Percentiles rank a stretch among this genome's conserved stretches.
Evolutionary conservation across 768 basidiomycete species (phyloP).

Genomic region (Suillus ampliporus): DNA sequence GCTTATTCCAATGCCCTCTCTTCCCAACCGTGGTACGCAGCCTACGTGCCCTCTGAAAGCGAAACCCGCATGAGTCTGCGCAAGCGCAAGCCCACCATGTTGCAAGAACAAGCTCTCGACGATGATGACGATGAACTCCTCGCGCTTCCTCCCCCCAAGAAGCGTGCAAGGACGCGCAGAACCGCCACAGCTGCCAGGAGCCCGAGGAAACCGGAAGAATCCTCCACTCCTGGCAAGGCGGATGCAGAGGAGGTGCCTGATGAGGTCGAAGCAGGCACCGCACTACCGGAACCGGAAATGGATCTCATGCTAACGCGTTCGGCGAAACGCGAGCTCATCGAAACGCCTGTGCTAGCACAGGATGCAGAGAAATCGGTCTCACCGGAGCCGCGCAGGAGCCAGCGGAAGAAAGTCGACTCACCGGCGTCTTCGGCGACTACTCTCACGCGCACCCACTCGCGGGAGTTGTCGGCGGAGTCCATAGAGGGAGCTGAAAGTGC

Average conservation of each 20-base stretch:
- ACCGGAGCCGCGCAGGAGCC: conserved; percentile 30
- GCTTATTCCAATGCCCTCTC: conserved; percentile 34
- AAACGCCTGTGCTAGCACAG: conserved; percentile 18
- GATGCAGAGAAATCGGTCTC: conserved; percentile 20
- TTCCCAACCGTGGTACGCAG: conserved; percentile 33
- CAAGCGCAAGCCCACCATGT: conserved; percentile 35
- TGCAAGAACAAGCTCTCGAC: conserved; percentile 22
- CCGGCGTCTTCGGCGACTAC: conserved; percentile 36
- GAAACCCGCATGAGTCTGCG: conserved; percentile 40
- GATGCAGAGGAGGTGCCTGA: conserved; percentile 10
- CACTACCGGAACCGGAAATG: conserved; percentile 14
- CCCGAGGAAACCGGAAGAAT: conserved; percentile 11
- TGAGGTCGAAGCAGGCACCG: not conserved
- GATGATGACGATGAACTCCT: conserved; percentile 40
- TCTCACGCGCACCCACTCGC: conserved; percentile 34
- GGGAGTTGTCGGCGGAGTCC: conserved; percentile 32
- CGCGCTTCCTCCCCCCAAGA: conserved; percentile 34
- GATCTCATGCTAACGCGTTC: conserved; percentile 11
- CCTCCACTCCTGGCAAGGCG: conserved; percentile 10
- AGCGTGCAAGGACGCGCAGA: conserved; percentile 36
- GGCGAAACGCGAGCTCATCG: conserved; percentile 31
- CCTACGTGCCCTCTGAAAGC: conserved; percentile 36
- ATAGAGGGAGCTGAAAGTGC: conserved; percentile 34
- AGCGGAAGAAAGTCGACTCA: conserved; percentile 38
- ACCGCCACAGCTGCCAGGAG: conserved; percentile 17